Evolutionary conservation across 768 basidiomycete species (phyloP), one percentile per base, ranked within the genome.

Genomic region (Termitomyces sp.): DNA sequence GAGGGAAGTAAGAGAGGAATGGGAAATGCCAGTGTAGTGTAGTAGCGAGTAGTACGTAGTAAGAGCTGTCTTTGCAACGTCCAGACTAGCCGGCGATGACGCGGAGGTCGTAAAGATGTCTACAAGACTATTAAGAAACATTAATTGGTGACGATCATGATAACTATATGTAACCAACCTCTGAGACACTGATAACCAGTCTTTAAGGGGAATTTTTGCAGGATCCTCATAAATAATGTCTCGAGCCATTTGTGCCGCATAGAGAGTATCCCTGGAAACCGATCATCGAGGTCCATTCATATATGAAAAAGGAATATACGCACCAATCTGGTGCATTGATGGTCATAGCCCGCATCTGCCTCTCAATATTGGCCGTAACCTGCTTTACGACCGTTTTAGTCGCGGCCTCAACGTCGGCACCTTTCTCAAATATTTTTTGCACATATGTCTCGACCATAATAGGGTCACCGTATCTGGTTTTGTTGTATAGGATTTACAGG

Each of bases 191-290:
- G 36, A n/a, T 27, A 39, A 22, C 51, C 51, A 52, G 16, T 52
- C 51, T 24, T 24, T 52, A 1, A 53, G 52, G 11, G 52, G 52
- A n/a, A 53, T 6, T 27, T 53, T 53, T n/a, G 37, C 37, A 41
- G 52, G 24, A 12, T 41, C 37, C 18, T 53, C 37, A n/a, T 39
- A 53, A 3, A 53, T 11, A 6, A 53, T 53, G 27, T 53, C 52
- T 53, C 52, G 37, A 30, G 52, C 52, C 37, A 53, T 53, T 30
- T 53, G 52, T 24, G 52, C 52, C 3, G 52, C 52, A 53, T 41
- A 41, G 4, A 53, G 52, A 41, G 52, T 53, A n/a, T 53, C 37
- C 52, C 52, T 53, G 24, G 51, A 30, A 22, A 27, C 20, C 18
- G 13, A n/a, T n/a, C 6, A n/a, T 20, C 12, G 12, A 41, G 9